Percentiles rank a stretch among this genome's conserved stretches.
phyloP scores from a whole-genome alignment of 768 basidiomycete species.

The Psilocybe tampanensis region DNA sequence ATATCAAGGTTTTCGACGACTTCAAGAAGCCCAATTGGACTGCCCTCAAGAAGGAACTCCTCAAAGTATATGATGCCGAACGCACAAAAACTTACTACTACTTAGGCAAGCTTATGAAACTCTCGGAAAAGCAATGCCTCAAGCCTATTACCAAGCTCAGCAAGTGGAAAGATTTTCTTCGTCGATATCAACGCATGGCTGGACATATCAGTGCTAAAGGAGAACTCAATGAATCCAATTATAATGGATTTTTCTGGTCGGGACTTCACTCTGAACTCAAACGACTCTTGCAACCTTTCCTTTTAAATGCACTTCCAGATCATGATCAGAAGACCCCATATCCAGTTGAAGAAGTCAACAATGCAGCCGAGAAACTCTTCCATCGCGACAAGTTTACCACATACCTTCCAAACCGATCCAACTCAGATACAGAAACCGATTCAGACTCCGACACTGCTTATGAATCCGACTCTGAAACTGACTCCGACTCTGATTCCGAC shows the following conservation, averaged over 20 bases:
- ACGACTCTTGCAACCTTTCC: neutral
- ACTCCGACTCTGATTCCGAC: neutral
- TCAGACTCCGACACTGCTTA: neutral
- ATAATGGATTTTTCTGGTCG: slow-evolving; percentile 11
- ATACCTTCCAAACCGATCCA: neutral
- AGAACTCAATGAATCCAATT: neutral
- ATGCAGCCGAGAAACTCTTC: slow-evolving; percentile 7
- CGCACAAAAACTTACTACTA: neutral
- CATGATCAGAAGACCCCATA: slow-evolving; percentile 8
- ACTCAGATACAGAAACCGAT: neutral
- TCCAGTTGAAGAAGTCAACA: neutral
- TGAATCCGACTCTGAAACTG: neutral
- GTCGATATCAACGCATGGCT: neutral
- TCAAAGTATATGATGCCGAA: slow-evolving; percentile 13
- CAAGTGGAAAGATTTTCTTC: slow-evolving; percentile 13
- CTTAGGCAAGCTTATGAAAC: neutral
- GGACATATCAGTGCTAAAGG: neutral
- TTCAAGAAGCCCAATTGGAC: neutral
- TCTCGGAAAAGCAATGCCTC: neutral
- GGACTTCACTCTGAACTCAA: neutral
- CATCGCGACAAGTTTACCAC: slow-evolving; percentile 5
- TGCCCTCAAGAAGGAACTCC: neutral
- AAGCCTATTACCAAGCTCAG: neutral
- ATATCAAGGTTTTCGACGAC: neutral
- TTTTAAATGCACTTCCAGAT: neutral